These are phyloP conservation scores for Amanita exitialis DNA, from an alignment of 768 basidiomycete genomes.

Conservation along the genomic window DNA sequence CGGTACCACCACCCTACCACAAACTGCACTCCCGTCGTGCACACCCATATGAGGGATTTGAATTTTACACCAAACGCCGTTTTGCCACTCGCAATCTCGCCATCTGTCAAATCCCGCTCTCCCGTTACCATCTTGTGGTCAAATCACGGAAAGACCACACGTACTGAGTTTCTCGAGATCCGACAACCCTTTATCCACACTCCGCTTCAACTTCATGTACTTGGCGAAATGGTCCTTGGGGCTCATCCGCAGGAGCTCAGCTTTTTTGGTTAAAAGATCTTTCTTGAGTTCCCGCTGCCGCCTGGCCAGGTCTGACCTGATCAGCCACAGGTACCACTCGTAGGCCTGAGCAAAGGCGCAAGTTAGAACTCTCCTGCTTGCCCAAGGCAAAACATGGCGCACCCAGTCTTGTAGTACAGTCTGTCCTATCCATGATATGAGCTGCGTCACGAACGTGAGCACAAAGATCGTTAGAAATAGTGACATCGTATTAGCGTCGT, in stretches of 20 bases:
- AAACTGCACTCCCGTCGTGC: constrained; percentile 85
- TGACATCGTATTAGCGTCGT: constrained; percentile 37
- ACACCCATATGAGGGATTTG: constrained; percentile 62
- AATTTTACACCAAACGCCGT: constrained; percentile 62
- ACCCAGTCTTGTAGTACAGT: constrained; percentile 76
- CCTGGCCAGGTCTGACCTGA: constrained; percentile 42
- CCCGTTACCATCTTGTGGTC: neutral
- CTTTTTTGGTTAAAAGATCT: constrained; percentile 70
- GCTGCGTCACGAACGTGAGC: constrained; percentile 73
- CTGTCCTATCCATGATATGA: constrained; percentile 85
- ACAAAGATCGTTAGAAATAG: constrained; percentile 75
- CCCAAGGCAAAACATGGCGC: constrained; percentile 20
- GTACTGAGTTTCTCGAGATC: constrained; percentile 90
- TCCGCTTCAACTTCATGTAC: constrained; percentile 90
- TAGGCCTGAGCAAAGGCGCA: constrained; percentile 46
- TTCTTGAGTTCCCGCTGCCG: constrained; percentile 67
- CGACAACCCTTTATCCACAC: constrained; percentile 82
- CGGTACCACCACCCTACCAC: constrained; percentile 88
- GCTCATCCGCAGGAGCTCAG: constrained; percentile 81
- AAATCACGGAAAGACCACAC: constrained; percentile 18
- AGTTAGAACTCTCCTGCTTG: neutral
- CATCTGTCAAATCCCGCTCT: constrained; percentile 35
- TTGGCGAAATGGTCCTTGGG: constrained; percentile 98
- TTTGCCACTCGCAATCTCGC: constrained; percentile 49
- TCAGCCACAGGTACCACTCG: constrained; percentile 54